These are phyloP conservation scores for Clavispora santaluciae DNA, from an alignment of 805 yeast genomes.

Conservation along the genomic window DNA sequence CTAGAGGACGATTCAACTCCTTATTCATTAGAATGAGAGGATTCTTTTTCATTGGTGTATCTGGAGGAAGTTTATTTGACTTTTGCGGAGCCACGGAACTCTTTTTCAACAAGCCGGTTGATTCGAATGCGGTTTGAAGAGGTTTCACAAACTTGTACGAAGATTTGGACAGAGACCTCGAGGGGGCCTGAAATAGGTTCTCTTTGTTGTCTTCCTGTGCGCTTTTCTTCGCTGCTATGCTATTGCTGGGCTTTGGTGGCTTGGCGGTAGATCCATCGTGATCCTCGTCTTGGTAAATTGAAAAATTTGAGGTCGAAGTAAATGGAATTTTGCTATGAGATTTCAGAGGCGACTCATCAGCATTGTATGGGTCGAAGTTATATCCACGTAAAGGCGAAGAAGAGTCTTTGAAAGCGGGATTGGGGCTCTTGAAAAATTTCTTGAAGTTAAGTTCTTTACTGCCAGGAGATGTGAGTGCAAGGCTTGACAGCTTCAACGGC, in stretches of 20 bases:
- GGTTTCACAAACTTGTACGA: constrained; percentile 73
- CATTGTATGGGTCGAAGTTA: constrained; percentile 10
- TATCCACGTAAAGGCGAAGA: constrained; percentile 13
- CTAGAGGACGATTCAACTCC: constrained; percentile 8
- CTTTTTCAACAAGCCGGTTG: constrained; percentile 66
- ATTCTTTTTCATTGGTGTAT: constrained; percentile 40
- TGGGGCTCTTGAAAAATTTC: constrained; percentile 12
- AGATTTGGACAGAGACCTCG: constrained; percentile 13
- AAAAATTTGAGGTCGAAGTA: constrained; percentile 7
- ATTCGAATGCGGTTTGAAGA: constrained; percentile 75
- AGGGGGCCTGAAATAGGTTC: constrained; percentile 14
- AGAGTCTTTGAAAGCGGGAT: constrained; percentile 11
- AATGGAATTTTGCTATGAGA: background rate
- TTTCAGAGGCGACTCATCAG: constrained; percentile 1
- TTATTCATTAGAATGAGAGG: constrained; percentile 33
- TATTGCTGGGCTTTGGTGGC: background rate
- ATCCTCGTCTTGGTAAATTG: constrained; percentile 10
- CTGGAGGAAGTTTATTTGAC: constrained; percentile 33
- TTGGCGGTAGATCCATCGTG: constrained; percentile 1
- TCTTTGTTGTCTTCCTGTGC: constrained; percentile 31
- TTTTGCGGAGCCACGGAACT: constrained; percentile 18
- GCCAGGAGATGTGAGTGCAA: constrained; percentile 7
- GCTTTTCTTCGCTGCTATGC: background rate
- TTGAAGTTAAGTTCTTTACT: constrained; percentile 10
- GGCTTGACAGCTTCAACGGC: constrained; percentile 16